Percentiles rank a stretch among this genome's conserved stretches.
These are phyloP conservation scores for Gnomoniopsis smithogilvyi DNA, from an alignment of 2,329 filamentous ascomycete genomes.

Conservation along the genomic window DNA sequence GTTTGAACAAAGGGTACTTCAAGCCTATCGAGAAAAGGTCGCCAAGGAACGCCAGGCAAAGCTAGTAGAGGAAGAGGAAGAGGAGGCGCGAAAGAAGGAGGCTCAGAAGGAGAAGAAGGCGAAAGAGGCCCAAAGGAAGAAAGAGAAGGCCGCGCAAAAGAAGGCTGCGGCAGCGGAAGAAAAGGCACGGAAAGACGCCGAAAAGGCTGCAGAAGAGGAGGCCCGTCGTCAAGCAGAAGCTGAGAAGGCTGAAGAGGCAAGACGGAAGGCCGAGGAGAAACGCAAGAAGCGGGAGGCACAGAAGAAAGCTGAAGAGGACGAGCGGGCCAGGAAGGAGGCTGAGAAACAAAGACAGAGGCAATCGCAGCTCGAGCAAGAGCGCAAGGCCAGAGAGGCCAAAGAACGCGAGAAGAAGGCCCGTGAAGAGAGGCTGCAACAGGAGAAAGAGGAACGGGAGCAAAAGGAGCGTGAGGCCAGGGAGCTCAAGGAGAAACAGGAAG, in stretches of 20 bases:
- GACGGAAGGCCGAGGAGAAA: constrained; percentile 81
- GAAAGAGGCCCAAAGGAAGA: constrained; percentile 90
- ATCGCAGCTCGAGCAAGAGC: constrained; percentile 78
- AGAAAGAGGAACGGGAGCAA: constrained; percentile 65
- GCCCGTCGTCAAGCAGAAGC: constrained; percentile 72
- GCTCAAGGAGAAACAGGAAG: constrained; percentile 54
- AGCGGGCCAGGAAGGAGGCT: constrained; percentile 77
- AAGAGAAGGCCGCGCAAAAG: constrained; percentile 87
- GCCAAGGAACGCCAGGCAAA: constrained; percentile 87
- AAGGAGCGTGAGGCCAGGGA: constrained; percentile 60
- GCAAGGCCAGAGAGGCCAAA: constrained; percentile 75
- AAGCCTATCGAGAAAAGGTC: constrained; percentile 97
- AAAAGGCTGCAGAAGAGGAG: constrained; percentile 84
- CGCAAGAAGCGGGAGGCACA: constrained; percentile 88
- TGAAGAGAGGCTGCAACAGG: constrained; percentile 76
- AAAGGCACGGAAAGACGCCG: constrained; percentile 80
- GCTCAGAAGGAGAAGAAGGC: constrained; percentile 90
- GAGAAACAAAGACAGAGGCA: constrained; percentile 83
- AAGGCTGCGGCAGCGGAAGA: constrained; percentile 89
- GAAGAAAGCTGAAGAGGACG: constrained; percentile 86
- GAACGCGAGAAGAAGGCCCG: constrained; percentile 81
- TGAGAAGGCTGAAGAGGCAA: constrained; percentile 76
- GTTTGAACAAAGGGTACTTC: constrained; percentile 97
- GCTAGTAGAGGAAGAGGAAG: constrained; percentile 85
- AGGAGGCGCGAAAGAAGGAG: constrained; percentile 73